These are phyloP conservation scores for Boletellus emodensis DNA, from an alignment of 768 basidiomycete species.

Conservation along the genomic window DNA sequence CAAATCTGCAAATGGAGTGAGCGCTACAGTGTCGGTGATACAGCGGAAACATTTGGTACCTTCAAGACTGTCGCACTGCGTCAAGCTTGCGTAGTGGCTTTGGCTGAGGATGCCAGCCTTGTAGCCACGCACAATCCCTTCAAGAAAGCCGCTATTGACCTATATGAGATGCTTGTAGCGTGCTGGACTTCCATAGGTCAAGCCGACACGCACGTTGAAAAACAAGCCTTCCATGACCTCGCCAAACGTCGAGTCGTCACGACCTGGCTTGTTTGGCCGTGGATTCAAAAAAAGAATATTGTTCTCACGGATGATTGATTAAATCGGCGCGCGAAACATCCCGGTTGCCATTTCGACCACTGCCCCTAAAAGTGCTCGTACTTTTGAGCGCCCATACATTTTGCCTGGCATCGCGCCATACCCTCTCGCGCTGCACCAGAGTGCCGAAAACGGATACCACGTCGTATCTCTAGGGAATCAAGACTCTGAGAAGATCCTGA, in stretches of 20 bases:
- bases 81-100: constrained; percentile 86
- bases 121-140: constrained; percentile 86
- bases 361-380: too few relatives aligned
- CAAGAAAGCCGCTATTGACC: constrained; percentile 74
- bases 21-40: not conserved
- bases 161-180: constrained; percentile 32
- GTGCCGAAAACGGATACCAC: too few relatives aligned
- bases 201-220: constrained; percentile 64
- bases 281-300: constrained; percentile 10
- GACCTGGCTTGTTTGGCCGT: not conserved
- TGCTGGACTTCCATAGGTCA: not conserved
- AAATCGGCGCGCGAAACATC: too few relatives aligned
- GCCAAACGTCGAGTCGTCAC: not conserved
- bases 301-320: constrained; percentile 15
- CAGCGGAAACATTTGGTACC: constrained; percentile 45
- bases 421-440: too few relatives aligned
- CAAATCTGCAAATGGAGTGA: constrained; percentile 61
- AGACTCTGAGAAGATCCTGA: too few relatives aligned
- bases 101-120: constrained; percentile 89
- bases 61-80: constrained; percentile 96
- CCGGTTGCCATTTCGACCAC: too few relatives aligned
- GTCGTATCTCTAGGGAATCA: too few relatives aligned
- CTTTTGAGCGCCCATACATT: too few relatives aligned
- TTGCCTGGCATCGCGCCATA: too few relatives aligned
- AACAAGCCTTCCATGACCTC: constrained; percentile 77